Evolutionary conservation across 805 yeast genomes (phyloP).

Genomic region (Yueomyces sinensis): DNA sequence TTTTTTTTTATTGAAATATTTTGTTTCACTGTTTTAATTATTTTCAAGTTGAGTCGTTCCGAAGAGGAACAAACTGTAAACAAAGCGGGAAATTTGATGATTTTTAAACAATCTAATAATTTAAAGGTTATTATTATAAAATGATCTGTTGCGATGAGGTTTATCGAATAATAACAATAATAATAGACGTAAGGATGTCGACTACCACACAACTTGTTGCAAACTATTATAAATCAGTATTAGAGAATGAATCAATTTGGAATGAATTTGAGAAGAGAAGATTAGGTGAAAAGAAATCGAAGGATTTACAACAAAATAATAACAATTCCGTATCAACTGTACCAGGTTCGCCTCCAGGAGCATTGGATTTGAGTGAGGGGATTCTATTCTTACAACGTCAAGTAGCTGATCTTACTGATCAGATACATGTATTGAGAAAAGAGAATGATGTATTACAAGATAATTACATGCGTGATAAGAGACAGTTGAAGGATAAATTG

Average conservation of each 20-base stretch:
- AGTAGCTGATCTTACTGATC: slow-evolving; percentile 22
- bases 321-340: neutral
- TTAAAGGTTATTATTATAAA: too few relatives aligned
- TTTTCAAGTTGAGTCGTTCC: too few relatives aligned
- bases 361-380: slow-evolving; percentile 17
- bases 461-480: slow-evolving; percentile 23
- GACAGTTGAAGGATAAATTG: slow-evolving; percentile 13
- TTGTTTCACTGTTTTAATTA: too few relatives aligned
- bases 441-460: slow-evolving; percentile 22
- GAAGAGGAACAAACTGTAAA: too few relatives aligned
- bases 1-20: too few relatives aligned
- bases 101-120: too few relatives aligned
- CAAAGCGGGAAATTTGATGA: too few relatives aligned
- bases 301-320: slow-evolving; percentile 1
- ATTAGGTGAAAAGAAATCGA: neutral
- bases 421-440: slow-evolving; percentile 18
- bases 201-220: slow-evolving; percentile 14
- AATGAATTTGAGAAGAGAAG: slow-evolving; percentile 3
- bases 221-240: slow-evolving; percentile 18
- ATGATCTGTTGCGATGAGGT: too few relatives aligned
- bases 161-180: too few relatives aligned
- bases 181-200: too few relatives aligned
- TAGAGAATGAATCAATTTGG: slow-evolving; percentile 17
- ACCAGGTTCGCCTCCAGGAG: neutral
- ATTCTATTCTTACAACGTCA: slow-evolving; percentile 25